Conservation (phyloP, 352 stramenopile species). For the Phytophthora pini region DNA sequence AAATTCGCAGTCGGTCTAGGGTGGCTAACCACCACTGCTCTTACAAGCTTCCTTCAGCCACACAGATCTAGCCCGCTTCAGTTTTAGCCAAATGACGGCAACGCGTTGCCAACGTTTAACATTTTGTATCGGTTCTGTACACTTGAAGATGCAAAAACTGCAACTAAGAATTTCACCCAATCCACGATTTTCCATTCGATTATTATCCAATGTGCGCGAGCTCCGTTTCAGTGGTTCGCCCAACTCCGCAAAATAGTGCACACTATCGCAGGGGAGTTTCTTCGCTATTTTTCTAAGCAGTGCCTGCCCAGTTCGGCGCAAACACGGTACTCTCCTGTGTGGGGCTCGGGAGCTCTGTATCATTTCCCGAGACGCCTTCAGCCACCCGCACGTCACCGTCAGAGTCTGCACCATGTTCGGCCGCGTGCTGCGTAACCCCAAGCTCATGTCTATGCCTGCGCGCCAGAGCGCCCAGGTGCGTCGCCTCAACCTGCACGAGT, state of each 20-base stretch:
- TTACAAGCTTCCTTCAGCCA: too few relatives aligned
- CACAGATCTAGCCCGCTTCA: too few relatives aligned
- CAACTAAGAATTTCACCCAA: conserved; percentile 32
- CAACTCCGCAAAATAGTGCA: conserved; percentile 13
- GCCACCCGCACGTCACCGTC: conserved; percentile 15
- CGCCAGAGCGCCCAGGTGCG: conserved; percentile 74
- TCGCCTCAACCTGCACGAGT: conserved; percentile 95
- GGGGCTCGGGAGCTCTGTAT: conserved; percentile 21
- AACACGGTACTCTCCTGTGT: conserved; percentile 28
- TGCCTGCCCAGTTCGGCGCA: conserved; percentile 10
- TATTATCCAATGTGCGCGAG: conserved; percentile 19
- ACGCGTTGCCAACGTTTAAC: conserved; percentile 25
- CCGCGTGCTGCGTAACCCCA: conserved; percentile 53
- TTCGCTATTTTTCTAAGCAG: neutral
- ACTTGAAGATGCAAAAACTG: conserved; percentile 21
- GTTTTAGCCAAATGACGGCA: conserved; percentile 7
- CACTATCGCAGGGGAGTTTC: conserved; percentile 17
- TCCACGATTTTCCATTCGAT: neutral
- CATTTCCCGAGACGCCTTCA: conserved; percentile 40
- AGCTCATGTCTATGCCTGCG: conserved; percentile 59
- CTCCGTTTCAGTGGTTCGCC: conserved; percentile 13
- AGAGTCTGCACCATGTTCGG: conserved; percentile 55
- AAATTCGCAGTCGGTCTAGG: too few relatives aligned
- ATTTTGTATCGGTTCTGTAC: conserved; percentile 23
- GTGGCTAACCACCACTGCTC: too few relatives aligned